Base-by-base conservation (phyloP, 352 stramenopile species). In the Pythium sukuiense region DNA sequence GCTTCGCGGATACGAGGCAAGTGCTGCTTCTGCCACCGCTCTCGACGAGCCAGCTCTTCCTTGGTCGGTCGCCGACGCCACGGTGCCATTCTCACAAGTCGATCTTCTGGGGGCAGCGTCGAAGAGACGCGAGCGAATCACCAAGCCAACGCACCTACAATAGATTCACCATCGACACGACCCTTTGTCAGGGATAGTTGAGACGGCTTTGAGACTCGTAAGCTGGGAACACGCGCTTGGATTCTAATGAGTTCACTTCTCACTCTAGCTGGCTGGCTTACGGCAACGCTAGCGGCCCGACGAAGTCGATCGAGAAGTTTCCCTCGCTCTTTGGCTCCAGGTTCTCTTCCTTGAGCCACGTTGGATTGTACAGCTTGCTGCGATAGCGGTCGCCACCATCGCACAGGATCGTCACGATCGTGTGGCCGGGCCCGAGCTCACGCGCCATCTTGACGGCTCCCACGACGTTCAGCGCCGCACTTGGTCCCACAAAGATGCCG, bases 401-500 rank as follows among this genome's bases (percentile, higher is more conserved):
- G 52, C 86, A 90, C 57, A 96, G 37, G 20, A 96, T 87, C 18
- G 88, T 96, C 33, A 93, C 86, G 32, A 96, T 70, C 0, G 80
- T 92, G 65, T 86, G 75, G 2, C 86, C 86, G 0, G 76, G 79
- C 7, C 85, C 84, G 26, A 96, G 69, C 33, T 83, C 72, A 3
- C 82, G 77, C 30, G 86, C 84, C 78, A 90, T 87, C 64, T 93
- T 92, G n/a, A 95, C 80, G 4, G 86, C 89, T 6, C 84, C 89
- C 0, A 93, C 74, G 11, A 82, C 80, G 65, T 96, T 96, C 53
- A 94, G 32, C 11, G 85, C 82, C 7, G 86, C 86, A 13, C 85
- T 93, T 0, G 85, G 81, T 1, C 96, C 95, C 55, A 97, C 95
- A 72, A 98, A 98, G 65, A 99, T 81, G 2, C 85, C 85, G 59